These are phyloP conservation scores for Penicillium rolfsii DNA, from an alignment of 2,329 filamentous ascomycete species.

Conservation along the genomic window DNA sequence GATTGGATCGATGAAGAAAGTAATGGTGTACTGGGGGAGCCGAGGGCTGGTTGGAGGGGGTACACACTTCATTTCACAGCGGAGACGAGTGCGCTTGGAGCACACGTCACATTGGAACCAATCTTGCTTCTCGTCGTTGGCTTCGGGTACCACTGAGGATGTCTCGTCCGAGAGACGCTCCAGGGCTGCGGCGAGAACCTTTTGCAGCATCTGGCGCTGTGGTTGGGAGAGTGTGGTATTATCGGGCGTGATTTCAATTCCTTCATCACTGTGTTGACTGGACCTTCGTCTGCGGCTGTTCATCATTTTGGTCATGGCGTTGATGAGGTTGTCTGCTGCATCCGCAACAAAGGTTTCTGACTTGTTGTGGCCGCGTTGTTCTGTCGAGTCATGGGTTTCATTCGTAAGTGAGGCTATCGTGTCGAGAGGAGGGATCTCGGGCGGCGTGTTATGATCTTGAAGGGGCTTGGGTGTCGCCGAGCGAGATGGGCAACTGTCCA, in stretches of 20 bases:
- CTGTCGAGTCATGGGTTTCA: not conserved
- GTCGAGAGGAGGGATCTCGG: not conserved
- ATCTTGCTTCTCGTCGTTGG: constrained; percentile 26
- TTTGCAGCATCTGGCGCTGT: constrained; percentile 40
- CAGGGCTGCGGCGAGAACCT: constrained; percentile 36
- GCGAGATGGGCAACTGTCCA: constrained; percentile 9
- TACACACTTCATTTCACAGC: constrained; percentile 45
- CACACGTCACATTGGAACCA: constrained; percentile 39
- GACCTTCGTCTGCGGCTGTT: constrained; percentile 31
- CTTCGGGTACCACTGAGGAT: constrained; percentile 1
- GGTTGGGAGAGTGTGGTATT: constrained; percentile 30
- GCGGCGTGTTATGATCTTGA: constrained; percentile 4
- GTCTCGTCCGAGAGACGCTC: constrained; percentile 30
- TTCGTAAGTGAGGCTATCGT: constrained; percentile 1
- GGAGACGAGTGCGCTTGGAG: constrained; percentile 36
- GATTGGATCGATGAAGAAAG: not conserved
- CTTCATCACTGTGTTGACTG: constrained; percentile 29
- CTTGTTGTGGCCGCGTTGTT: constrained; percentile 16
- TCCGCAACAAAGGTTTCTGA: constrained; percentile 33
- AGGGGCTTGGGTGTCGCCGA: constrained; percentile 5
- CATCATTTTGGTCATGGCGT: constrained; percentile 39
- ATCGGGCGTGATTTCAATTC: constrained; percentile 25
- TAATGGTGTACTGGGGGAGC: too few relatives aligned
- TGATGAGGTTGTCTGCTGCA: constrained; percentile 38
- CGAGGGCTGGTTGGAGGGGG: not conserved